Percentiles rank a stretch among this genome's conserved stretches.
Conservation (phyloP, 139 green algal genomes). For the Volvox reticuliferus region DNA sequence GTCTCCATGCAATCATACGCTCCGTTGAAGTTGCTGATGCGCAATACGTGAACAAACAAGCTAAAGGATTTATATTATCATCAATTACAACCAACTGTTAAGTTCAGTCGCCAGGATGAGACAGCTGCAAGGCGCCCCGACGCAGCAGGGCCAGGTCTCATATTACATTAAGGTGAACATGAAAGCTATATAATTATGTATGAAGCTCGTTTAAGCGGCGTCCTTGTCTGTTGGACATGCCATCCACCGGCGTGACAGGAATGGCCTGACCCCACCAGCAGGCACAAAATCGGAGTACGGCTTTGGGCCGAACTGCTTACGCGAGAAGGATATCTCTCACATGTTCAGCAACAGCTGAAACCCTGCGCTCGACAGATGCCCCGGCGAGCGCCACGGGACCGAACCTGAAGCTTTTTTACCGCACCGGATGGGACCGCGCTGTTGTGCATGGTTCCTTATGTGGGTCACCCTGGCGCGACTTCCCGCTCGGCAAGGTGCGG, state of each 20-base stretch:
- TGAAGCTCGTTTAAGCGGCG: not conserved
- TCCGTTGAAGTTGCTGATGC: not conserved
- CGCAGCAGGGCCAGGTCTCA: not conserved
- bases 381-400: not conserved
- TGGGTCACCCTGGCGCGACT: slow-evolving; percentile 59
- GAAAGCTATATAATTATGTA: not conserved
- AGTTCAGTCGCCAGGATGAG: not conserved
- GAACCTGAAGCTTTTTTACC: slow-evolving; percentile 60
- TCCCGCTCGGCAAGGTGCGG: slow-evolving; percentile 44
- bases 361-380: not conserved
- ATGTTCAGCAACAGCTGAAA: not conserved
- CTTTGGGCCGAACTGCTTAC: no score
- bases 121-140: not conserved
- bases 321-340: not conserved
- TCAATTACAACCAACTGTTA: not conserved
- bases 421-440: slow-evolving; percentile 61
- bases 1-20: not conserved
- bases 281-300: no score
- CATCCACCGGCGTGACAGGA: no score
- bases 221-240: not conserved
- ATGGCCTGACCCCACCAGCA: no score
- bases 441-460: slow-evolving; percentile 65
- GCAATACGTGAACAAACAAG: not conserved
- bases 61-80: no score
- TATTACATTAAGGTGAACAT: not conserved